Evolutionary conservation across 805 yeast genomes (phyloP).

Genomic region (Yarrowia sp.): DNA sequence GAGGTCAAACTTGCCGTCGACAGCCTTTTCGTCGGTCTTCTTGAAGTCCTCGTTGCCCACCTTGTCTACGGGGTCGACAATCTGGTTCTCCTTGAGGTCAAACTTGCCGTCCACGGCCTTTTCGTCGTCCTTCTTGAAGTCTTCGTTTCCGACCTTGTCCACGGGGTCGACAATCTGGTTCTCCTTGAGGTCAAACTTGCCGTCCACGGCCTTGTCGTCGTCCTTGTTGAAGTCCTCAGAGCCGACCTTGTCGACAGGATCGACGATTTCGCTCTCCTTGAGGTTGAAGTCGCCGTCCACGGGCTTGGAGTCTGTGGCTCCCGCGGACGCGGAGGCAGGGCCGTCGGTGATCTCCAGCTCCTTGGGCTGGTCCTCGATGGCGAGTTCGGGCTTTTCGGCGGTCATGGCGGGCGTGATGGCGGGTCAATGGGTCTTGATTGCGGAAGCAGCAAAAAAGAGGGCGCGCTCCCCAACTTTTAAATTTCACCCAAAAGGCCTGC

Average conservation of each 20-base stretch:
- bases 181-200: slow-evolving; percentile 1
- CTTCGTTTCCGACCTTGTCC: background rate
- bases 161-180: slow-evolving; percentile 11
- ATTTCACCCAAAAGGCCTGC: background rate
- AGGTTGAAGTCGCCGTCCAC: slow-evolving; percentile 25
- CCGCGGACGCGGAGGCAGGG: background rate
- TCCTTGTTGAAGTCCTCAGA: background rate
- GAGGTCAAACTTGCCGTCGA: slow-evolving; percentile 21
- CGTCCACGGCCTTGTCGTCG: slow-evolving; percentile 2
- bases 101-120: slow-evolving; percentile 9
- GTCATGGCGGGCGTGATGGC: slow-evolving; percentile 5
- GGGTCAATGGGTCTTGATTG: slow-evolving; percentile 7
- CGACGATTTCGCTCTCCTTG: slow-evolving; percentile 7
- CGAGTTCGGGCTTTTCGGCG: slow-evolving; percentile 30
- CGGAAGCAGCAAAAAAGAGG: background rate
- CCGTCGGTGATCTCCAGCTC: slow-evolving; percentile 18
- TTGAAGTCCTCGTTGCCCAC: background rate
- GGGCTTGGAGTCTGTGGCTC: slow-evolving; percentile 41
- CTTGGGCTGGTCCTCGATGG: slow-evolving; percentile 32
- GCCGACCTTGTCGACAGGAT: slow-evolving; percentile 2
- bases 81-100: slow-evolving; percentile 19
- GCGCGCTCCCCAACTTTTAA: background rate
- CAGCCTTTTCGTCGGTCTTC: background rate
- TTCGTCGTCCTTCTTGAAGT: slow-evolving; percentile 10
- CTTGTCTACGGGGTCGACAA: slow-evolving; percentile 2